These are phyloP conservation scores for Didymellaceae sp. DNA, from an alignment of 2,329 filamentous ascomycete species.

Conservation along the genomic window DNA sequence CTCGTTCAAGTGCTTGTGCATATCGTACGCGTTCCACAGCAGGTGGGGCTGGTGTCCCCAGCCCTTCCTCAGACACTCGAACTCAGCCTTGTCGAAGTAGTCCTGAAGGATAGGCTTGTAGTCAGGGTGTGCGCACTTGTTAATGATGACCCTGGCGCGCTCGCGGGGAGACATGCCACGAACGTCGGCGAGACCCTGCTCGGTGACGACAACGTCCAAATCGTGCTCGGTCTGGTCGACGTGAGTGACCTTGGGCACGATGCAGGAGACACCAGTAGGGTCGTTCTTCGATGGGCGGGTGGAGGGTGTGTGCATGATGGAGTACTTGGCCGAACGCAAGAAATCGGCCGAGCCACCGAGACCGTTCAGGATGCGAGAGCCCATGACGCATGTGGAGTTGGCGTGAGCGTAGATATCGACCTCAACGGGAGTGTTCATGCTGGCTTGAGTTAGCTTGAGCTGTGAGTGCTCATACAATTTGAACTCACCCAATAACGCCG, in stretches of 20 bases:
- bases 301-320: constrained; percentile 91
- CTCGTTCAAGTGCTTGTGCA: constrained; percentile 83
- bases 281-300: constrained; percentile 82
- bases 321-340: constrained; percentile 79
- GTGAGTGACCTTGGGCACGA: constrained; percentile 93
- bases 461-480: neutral
- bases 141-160: constrained; percentile 82
- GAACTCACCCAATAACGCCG: constrained; percentile 70
- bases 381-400: constrained; percentile 90
- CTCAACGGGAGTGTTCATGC: constrained; percentile 94
- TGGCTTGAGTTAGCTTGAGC: neutral
- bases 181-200: constrained; percentile 82
- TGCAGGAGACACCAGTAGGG: constrained; percentile 80
- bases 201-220: constrained; percentile 83
- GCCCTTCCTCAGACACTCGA: constrained; percentile 82
- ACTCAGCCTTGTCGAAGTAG: constrained; percentile 87
- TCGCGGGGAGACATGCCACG: constrained; percentile 80
- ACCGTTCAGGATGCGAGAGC: constrained; percentile 85
- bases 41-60: constrained; percentile 91
- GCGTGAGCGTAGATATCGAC: constrained; percentile 95
- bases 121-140: constrained; percentile 84
- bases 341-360: constrained; percentile 84
- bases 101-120: constrained; percentile 82
- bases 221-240: constrained; percentile 94
- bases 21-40: constrained; percentile 84